Conservation (phyloP, 1,284 basidiomycete species). For the Trichosporon ovoides region DNA sequence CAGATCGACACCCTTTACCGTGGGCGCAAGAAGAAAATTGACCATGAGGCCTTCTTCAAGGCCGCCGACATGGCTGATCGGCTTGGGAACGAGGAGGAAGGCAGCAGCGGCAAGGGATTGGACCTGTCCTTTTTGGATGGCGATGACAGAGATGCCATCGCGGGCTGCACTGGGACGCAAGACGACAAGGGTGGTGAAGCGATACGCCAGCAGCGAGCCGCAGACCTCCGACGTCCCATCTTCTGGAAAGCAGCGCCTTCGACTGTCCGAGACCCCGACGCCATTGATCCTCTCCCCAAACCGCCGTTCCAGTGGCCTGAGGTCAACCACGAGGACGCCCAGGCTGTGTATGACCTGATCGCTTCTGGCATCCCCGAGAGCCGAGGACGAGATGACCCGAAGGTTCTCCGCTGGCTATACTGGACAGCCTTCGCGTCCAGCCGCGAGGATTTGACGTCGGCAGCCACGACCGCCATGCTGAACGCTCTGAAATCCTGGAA, state of each 20-base stretch:
- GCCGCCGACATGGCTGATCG: neutral
- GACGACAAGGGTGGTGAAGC: neutral
- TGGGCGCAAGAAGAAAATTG: neutral
- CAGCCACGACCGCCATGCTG: neutral
- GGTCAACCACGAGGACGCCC: neutral
- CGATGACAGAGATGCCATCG: neutral
- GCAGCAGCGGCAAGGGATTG: neutral
- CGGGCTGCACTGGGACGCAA: neutral
- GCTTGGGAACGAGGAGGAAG: neutral
- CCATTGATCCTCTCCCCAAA: neutral
- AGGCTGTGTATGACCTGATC: neutral
- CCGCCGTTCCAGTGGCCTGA: neutral
- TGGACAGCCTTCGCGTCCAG: neutral
- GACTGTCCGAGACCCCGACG: no score
- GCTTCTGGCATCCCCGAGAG: neutral
- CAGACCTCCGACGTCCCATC: neutral
- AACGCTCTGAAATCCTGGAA: neutral
- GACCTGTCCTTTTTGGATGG: neutral
- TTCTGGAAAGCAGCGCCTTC: neutral
- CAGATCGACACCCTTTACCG: neutral
- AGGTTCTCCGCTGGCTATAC: neutral
- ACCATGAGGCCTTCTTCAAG: neutral
- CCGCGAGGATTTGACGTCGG: neutral
- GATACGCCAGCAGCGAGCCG: neutral
- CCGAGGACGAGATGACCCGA: neutral